Evolutionary conservation across 176 grass and related monocot genomes (phyloP).

Genomic region (Avena eriantha): DNA sequence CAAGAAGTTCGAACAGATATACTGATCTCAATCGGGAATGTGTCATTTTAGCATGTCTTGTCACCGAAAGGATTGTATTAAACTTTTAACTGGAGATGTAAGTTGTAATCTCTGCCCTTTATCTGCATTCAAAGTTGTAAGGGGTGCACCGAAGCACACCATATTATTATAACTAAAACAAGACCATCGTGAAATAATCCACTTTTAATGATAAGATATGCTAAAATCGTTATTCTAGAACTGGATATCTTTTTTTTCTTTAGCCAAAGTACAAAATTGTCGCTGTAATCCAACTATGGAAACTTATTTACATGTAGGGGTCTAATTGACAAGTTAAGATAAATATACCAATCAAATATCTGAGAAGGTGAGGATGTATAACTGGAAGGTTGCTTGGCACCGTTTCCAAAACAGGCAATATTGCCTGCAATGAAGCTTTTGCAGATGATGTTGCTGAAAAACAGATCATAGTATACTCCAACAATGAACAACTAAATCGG

Average conservation of each 20-base stretch:
- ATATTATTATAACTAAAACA: neutral
- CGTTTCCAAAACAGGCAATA: constrained; percentile 78
- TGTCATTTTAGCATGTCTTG: neutral
- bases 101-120: neutral
- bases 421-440: constrained; percentile 57
- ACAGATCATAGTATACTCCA: constrained; percentile 41
- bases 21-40: neutral
- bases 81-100: neutral
- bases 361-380: constrained; percentile 71
- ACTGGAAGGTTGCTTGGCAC: constrained; percentile 70
- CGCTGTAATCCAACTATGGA: neutral
- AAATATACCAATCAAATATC: constrained; percentile 71
- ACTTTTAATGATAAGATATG: neutral
- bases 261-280: neutral
- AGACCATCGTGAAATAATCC: neutral
- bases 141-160: neutral
- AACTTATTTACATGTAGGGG: neutral
- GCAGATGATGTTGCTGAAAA: constrained; percentile 82
- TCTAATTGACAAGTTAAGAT: constrained; percentile 4
- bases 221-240: neutral
- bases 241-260: neutral
- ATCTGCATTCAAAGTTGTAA: neutral
- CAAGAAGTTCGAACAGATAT: neutral
- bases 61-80: no score
- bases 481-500: constrained; percentile 52